phyloP scores from a whole-genome alignment of 306 rosid species.

The Rosa chinensis region DNA sequence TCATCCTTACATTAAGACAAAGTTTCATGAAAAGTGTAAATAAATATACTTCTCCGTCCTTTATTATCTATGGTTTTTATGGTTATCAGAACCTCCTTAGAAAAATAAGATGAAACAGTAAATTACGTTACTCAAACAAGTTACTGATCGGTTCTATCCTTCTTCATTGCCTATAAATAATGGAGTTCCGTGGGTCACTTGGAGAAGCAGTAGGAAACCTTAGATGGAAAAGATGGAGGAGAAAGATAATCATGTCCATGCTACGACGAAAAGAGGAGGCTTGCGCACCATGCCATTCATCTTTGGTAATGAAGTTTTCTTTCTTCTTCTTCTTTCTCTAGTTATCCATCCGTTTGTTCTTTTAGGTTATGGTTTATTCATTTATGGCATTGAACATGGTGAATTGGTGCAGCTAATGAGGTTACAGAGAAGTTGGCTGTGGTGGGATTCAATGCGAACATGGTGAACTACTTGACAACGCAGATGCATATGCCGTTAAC shows the following conservation, averaged over 20 bases:
- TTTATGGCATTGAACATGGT: background rate
- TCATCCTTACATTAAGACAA: background rate
- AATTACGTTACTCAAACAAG: background rate
- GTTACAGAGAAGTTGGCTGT: slow-evolving; percentile 86
- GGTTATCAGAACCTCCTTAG: background rate
- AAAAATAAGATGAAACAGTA: background rate
- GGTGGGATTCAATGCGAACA: slow-evolving; percentile 79
- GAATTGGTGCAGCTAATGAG: slow-evolving; percentile 64
- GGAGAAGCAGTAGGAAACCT: slow-evolving; percentile 3
- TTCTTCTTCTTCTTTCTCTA: background rate
- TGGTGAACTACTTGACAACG: slow-evolving; percentile 83
- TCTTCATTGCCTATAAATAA: slow-evolving; percentile 46
- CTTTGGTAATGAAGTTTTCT: slow-evolving; percentile 51
- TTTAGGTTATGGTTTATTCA: background rate
- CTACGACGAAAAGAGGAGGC: slow-evolving; percentile 65
- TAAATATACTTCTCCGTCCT: background rate
- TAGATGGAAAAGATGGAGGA: slow-evolving; percentile 42
- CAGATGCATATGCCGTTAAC: slow-evolving; percentile 87
- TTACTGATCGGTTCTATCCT: background rate
- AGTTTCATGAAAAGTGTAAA: background rate
- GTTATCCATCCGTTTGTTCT: background rate
- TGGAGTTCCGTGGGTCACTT: slow-evolving; percentile 13
- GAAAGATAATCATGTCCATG: slow-evolving; percentile 27
- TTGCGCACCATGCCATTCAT: slow-evolving; percentile 91
- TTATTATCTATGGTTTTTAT: background rate